phyloP scores from a whole-genome alignment of 768 basidiomycete genomes.

The Pleurotus ostreatus region DNA sequence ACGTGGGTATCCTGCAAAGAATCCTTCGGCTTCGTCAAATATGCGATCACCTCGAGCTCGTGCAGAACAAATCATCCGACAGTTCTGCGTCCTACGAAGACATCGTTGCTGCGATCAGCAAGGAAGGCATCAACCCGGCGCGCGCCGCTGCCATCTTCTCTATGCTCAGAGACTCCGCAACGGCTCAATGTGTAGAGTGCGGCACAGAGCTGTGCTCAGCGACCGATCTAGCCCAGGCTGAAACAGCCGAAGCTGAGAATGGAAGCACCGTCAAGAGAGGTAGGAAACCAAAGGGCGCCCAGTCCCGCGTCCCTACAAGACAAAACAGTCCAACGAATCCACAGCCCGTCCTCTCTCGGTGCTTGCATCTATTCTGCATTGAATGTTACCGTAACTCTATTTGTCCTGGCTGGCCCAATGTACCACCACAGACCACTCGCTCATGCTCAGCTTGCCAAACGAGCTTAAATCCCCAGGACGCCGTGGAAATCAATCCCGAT shows the following conservation, averaged over 20 bases:
- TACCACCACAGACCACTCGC: conserved; percentile 48
- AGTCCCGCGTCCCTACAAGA: conserved; percentile 70
- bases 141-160: conserved; percentile 82
- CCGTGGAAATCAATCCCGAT: conserved; percentile 76
- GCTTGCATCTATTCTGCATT: conserved; percentile 91
- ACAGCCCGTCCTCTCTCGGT: conserved; percentile 79
- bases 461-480: conserved; percentile 65
- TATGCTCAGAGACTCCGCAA: conserved; percentile 82
- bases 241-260: conserved; percentile 34
- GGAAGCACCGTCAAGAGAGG: conserved; percentile 47
- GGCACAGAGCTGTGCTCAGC: conserved; percentile 64
- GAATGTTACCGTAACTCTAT: conserved; percentile 81
- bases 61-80: conserved; percentile 64
- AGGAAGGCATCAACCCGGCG: conserved; percentile 70
- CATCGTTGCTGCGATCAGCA: conserved; percentile 66
- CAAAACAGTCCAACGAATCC: conserved; percentile 65
- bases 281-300: conserved; percentile 44
- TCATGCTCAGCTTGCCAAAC: conserved; percentile 79
- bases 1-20: conserved; percentile 95
- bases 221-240: conserved; percentile 42
- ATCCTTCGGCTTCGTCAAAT: conserved; percentile 95
- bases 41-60: conserved; percentile 92
- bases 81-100: conserved; percentile 68
- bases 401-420: conserved; percentile 77
- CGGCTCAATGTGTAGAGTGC: conserved; percentile 88